Evolutionary conservation across 2,329 filamentous ascomycete species (phyloP).

Genomic region (Periconia macrospinosa): DNA sequence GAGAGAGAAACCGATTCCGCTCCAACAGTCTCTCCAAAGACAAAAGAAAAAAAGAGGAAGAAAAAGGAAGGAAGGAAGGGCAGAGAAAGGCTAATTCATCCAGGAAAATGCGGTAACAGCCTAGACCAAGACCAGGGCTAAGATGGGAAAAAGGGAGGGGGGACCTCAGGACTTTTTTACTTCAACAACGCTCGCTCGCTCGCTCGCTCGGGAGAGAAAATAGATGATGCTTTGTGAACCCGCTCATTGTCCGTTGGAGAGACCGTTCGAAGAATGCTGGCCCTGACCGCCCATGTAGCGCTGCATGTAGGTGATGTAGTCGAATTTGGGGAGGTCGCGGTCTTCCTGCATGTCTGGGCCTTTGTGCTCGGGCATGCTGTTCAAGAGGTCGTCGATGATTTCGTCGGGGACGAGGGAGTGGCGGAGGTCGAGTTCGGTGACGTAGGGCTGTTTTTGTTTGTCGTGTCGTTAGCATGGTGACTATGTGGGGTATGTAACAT

Average conservation of each 20-base stretch:
- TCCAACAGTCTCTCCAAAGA: no score
- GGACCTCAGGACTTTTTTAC: neutral
- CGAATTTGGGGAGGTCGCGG: constrained; percentile 81
- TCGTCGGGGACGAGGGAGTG: constrained; percentile 96
- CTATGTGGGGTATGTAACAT: neutral
- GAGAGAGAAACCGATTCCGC: no score
- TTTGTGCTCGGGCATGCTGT: constrained; percentile 80
- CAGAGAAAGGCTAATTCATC: no score
- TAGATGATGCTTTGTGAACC: no score
- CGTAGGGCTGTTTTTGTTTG: constrained; percentile 72
- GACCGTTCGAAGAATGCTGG: constrained; percentile 19
- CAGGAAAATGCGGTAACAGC: no score
- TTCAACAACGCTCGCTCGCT: neutral
- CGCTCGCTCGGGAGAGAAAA: neutral
- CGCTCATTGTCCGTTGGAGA: constrained; percentile 15
- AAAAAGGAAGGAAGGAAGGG: no score
- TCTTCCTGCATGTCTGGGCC: constrained; percentile 88
- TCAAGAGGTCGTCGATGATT: constrained; percentile 87
- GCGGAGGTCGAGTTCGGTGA: constrained; percentile 94
- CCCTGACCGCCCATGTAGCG: constrained; percentile 51
- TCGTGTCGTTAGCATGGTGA: constrained; percentile 14
- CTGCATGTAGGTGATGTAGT: constrained; percentile 98
- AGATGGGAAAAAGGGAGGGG: no score
- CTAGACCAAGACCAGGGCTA: no score
- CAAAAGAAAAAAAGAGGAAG: no score